Evolutionary conservation across 352 stramenopile species (phyloP), one percentile per base, ranked within the genome.

Genomic region (Elongisporangium anandrum): DNA sequence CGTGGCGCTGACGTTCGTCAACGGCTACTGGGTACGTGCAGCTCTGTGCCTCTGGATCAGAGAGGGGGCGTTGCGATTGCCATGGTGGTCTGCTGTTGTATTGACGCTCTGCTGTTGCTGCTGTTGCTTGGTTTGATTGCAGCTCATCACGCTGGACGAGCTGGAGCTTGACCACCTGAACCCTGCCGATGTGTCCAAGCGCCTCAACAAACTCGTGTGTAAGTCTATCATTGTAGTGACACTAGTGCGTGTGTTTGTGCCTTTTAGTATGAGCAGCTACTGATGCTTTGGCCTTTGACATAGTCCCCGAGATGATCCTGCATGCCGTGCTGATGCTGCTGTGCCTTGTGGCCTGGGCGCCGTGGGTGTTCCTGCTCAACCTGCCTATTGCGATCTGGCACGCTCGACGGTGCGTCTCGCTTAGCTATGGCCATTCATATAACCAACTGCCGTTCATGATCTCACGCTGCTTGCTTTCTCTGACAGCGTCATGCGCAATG

Each of bases 151-250:
- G 10, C 65, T 95, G 52, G 85, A 95, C 60, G 85, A 95, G 61
- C 66, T 95, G 51, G 85, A 95, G 66, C 69, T 95, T 53, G 85
- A 95, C 62, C 85, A 95, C 66, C 64, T 95, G 41, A 95, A 95
- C 68, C 85, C 85, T 16, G 85, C 85, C 19, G 85, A 95, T 69
- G 85, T 95, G 49, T 66, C 83, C 64, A 86, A 88, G 55, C 81
- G 83, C 50, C 81, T 95, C 23, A 95, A 95, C 67, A 90, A 84
- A 59, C 79, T 95, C 53, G 85, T 93, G n/a, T 79, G 81, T 91
- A 64, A 48, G 80, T 54, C n/a, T 47, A 17, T 56, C 50, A 49
- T 23, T 54, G 19, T 50, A 12, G n/a, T 19, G 54, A 51, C n/a
- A 3, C 54, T 24, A 52, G 17, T 6, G 34, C 19, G 17, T 54